Evolutionary conservation across 2,329 filamentous ascomycete species (phyloP), one percentile per base, ranked within the genome.

Genomic region (Fusarium pseudoanthophilum): DNA sequence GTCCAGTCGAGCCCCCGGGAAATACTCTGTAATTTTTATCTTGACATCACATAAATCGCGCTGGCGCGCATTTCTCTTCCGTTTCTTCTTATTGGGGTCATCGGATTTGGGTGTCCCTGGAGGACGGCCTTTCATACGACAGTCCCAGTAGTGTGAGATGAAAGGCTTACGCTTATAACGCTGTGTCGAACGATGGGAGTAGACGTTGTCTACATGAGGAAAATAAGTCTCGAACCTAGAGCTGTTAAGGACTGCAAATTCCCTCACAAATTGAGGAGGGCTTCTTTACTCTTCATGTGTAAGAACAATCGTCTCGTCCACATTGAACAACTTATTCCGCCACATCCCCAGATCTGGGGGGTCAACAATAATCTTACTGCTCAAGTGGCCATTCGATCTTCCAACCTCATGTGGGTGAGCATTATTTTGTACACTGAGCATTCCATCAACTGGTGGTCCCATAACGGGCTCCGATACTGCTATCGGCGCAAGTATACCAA

Each of bases 1-100:
- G 49, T 80, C 80, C 46, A 84, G 77, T 24, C 82, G 80, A 3
- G 84, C 81, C 79, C 87, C 88, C 15, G 91, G 88, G 60, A 92
- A 92, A 82, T 93, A 93, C 81, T 95, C 93, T 6, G 92, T 94
- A 67, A 95, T 93, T 81, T 95, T 95, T 80, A 95, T 94, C 83
- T 95, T 95, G 72, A 95, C 93, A 80, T 95, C 92, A 80, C 93
- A 95, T n/a, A 95, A 86, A 82, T 95, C 92, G 18, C 92, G 87
- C 80, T 93, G 90, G 46, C 93, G 87, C n/a, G 91, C 91, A 40
- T 88, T 90, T 32, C 93, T 90, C 82, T 94, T 95, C 42, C 93
- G 88, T 81, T 94, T 95, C 86, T 94, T 95, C 84, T 94, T 95
- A 79, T 90, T 91, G 0, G 93, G 93, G 76, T 95, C 92, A 52